phyloP scores from a whole-genome alignment of 768 basidiomycete species.

The Agaricus subrufescens region DNA sequence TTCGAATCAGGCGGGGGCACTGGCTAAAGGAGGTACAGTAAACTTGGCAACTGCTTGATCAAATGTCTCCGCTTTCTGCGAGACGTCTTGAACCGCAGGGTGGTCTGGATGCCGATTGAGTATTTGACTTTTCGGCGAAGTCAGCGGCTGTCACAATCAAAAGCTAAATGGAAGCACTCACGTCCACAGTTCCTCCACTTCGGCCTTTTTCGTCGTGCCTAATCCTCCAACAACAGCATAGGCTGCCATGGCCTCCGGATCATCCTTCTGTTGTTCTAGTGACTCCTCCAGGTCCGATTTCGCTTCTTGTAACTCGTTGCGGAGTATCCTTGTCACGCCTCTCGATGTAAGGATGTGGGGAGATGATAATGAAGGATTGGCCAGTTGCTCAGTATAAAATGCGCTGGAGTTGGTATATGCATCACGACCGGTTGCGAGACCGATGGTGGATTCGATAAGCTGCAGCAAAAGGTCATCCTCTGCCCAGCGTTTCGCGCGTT shows the following conservation, averaged over 20 bases:
- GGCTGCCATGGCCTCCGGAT: conserved; percentile 67
- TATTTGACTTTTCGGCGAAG: conserved; percentile 28
- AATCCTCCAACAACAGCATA: conserved; percentile 61
- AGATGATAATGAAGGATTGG: conserved; percentile 72
- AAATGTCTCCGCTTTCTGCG: conserved; percentile 57
- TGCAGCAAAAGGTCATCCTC: conserved; percentile 90
- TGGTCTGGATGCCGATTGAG: conserved; percentile 54
- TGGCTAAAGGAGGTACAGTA: conserved; percentile 42
- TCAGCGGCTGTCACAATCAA: conserved; percentile 3
- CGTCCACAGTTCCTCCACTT: conserved; percentile 68
- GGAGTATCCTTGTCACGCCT: conserved; percentile 73
- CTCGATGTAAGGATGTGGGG: conserved; percentile 74
- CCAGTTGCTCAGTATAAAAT: conserved; percentile 83
- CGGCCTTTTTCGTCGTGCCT: conserved; percentile 49
- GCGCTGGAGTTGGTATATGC: conserved; percentile 48
- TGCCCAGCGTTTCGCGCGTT: conserved; percentile 77
- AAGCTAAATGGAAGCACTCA: conserved; percentile 20
- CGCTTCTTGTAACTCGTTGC: conserved; percentile 71
- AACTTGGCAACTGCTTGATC: conserved; percentile 59
- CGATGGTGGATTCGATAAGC: conserved; percentile 80
- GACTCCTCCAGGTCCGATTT: conserved; percentile 80
- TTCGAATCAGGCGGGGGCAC: background rate
- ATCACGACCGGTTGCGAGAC: conserved; percentile 71
- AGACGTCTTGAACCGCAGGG: conserved; percentile 64
- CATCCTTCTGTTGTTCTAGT: conserved; percentile 48